Percentiles rank a stretch among this genome's conserved stretches.
phyloP scores from a whole-genome alignment of 192 early-diverging fungal species.

The Allomyces arbusculus region DNA sequence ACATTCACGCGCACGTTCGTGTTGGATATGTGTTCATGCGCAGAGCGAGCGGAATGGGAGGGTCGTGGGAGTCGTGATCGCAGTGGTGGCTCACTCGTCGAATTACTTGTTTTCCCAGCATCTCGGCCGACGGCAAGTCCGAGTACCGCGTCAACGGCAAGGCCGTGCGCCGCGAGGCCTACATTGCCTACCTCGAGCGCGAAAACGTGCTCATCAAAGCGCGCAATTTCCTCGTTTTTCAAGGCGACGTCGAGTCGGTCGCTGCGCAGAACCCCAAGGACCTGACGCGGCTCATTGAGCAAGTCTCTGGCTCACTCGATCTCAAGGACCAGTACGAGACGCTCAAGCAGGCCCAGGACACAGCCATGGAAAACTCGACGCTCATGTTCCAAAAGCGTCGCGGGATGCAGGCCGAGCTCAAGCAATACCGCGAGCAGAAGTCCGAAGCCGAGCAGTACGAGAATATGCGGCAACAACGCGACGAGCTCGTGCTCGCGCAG shows the following conservation, averaged over 20 bases:
- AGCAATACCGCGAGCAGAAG: slow-evolving; percentile 79
- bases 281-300: slow-evolving; percentile 80
- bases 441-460: slow-evolving; percentile 74
- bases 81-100: not conserved
- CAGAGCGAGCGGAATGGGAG: not conserved
- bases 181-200: slow-evolving; percentile 53
- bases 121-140: slow-evolving; percentile 41
- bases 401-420: slow-evolving; percentile 72
- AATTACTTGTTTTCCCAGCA: slow-evolving; percentile 10
- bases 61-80: no score
- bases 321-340: slow-evolving; percentile 71
- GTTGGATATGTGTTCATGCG: not conserved
- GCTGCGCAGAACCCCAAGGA: slow-evolving; percentile 91
- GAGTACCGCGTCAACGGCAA: slow-evolving; percentile 77
- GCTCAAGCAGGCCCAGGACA: slow-evolving; percentile 61
- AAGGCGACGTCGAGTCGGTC: slow-evolving; percentile 93
- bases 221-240: slow-evolving; percentile 94
- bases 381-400: slow-evolving; percentile 82
- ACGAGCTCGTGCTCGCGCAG: slow-evolving; percentile 39
- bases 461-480: slow-evolving; percentile 27
- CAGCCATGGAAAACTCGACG: slow-evolving; percentile 66
- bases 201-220: slow-evolving; percentile 90
- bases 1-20: slow-evolving; percentile 53
- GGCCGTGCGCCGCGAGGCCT: slow-evolving; percentile 45
- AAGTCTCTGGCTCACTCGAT: slow-evolving; percentile 69